Evolutionary conservation across 352 stramenopile species (phyloP).

Genomic region (Globisporangium lucens): DNA sequence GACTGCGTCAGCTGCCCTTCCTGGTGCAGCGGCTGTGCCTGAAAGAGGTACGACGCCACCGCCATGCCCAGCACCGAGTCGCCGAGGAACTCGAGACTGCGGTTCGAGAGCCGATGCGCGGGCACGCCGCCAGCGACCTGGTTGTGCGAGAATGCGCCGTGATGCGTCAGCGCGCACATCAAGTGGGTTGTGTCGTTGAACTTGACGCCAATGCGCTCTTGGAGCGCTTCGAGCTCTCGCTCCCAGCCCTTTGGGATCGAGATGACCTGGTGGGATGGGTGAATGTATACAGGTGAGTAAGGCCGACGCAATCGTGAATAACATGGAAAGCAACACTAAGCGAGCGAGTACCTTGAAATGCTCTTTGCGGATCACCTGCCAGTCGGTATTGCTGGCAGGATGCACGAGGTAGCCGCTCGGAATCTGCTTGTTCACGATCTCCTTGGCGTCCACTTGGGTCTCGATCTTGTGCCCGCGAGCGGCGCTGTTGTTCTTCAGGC

Average conservation of each 20-base stretch:
- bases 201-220: slow-evolving; percentile 52
- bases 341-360: slow-evolving; percentile 35
- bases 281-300: background rate
- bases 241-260: slow-evolving; percentile 46
- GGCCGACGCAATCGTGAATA: background rate
- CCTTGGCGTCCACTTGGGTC: slow-evolving; percentile 7
- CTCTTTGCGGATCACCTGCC: slow-evolving; percentile 49
- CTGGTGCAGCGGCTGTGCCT: slow-evolving; percentile 60
- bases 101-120: slow-evolving; percentile 69
- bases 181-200: slow-evolving; percentile 61
- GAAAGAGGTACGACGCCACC: slow-evolving; percentile 66
- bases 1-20: slow-evolving; percentile 75
- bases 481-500: slow-evolving; percentile 6
- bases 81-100: slow-evolving; percentile 79
- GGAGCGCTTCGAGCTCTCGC: slow-evolving; percentile 38
- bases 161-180: slow-evolving; percentile 71
- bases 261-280: slow-evolving; percentile 26
- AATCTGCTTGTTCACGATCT: slow-evolving; percentile 27
- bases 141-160: slow-evolving; percentile 53
- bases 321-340: background rate
- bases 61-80: slow-evolving; percentile 72
- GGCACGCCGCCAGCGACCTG: slow-evolving; percentile 37
- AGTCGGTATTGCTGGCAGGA: slow-evolving; percentile 33
- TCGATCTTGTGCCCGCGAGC: slow-evolving; percentile 10
- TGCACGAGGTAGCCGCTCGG: slow-evolving; percentile 17